These are phyloP conservation scores for Tremellales sp. DNA, from an alignment of 1,284 basidiomycete species.

Conservation along the genomic window DNA sequence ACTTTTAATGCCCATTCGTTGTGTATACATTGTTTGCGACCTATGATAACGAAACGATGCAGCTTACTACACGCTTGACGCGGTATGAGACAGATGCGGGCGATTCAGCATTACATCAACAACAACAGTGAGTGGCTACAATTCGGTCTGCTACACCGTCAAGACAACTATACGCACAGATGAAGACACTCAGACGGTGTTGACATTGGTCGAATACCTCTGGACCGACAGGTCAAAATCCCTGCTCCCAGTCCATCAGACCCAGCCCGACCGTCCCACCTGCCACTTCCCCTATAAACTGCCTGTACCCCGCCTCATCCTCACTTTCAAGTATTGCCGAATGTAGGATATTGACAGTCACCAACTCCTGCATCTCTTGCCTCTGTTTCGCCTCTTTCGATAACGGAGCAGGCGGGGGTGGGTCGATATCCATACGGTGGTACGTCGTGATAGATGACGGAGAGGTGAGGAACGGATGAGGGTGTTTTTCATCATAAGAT, in stretches of 20 bases:
- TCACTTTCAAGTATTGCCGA: conserved; percentile 41
- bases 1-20: too few relatives aligned
- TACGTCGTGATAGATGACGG: background rate
- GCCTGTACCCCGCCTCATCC: conserved; percentile 40
- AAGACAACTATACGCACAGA: background rate
- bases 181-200: too few relatives aligned
- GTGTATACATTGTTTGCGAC: too few relatives aligned
- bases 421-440: background rate
- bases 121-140: background rate
- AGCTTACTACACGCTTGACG: too few relatives aligned
- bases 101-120: background rate
- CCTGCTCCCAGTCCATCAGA: background rate
- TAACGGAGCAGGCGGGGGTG: background rate
- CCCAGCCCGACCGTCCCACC: conserved; percentile 9
- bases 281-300: conserved; percentile 39
- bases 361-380: background rate
- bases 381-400: background rate
- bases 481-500: background rate
- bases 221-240: too few relatives aligned
- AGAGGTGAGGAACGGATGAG: background rate
- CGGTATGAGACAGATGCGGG: too few relatives aligned
- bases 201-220: too few relatives aligned
- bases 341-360: conserved; percentile 28
- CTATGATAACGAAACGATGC: too few relatives aligned
- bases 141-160: background rate